phyloP scores from a whole-genome alignment of 768 basidiomycete genomes.

The Suillus brevipes region DNA sequence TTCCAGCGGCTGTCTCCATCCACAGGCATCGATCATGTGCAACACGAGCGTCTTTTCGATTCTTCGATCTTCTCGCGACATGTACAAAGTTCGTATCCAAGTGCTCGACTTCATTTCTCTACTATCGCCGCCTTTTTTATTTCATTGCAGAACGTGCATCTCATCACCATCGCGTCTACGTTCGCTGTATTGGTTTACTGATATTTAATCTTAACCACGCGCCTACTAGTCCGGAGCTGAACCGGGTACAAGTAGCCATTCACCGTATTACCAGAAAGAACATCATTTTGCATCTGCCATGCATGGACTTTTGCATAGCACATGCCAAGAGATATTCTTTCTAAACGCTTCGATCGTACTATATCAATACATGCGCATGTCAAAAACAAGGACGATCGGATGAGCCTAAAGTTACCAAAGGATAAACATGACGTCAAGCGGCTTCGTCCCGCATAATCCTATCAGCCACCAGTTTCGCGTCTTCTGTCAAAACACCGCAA shows the following conservation, averaged over 20 bases:
- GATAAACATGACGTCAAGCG: background rate
- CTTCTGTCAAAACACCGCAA: slow-evolving; percentile 28
- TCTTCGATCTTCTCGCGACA: background rate
- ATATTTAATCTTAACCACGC: too few relatives aligned
- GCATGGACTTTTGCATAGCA: too few relatives aligned
- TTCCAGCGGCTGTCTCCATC: background rate
- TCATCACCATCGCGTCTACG: background rate
- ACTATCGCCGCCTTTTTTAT: background rate
- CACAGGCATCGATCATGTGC: background rate
- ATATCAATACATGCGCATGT: background rate
- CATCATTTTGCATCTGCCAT: too few relatives aligned
- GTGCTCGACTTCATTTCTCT: background rate
- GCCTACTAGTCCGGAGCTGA: background rate
- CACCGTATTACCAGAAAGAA: too few relatives aligned
- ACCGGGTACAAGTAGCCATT: too few relatives aligned
- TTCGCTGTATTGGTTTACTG: background rate
- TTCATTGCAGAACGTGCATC: background rate
- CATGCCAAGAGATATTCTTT: too few relatives aligned
- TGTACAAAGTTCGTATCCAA: background rate
- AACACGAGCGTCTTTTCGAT: background rate
- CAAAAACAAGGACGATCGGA: background rate
- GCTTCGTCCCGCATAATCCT: slow-evolving; percentile 18
- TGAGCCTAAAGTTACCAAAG: background rate
- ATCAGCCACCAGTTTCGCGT: slow-evolving; percentile 22
- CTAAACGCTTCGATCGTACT: too few relatives aligned